phyloP scores from a whole-genome alignment of 306 rosid genomes.

The Trifolium fragiferum region DNA sequence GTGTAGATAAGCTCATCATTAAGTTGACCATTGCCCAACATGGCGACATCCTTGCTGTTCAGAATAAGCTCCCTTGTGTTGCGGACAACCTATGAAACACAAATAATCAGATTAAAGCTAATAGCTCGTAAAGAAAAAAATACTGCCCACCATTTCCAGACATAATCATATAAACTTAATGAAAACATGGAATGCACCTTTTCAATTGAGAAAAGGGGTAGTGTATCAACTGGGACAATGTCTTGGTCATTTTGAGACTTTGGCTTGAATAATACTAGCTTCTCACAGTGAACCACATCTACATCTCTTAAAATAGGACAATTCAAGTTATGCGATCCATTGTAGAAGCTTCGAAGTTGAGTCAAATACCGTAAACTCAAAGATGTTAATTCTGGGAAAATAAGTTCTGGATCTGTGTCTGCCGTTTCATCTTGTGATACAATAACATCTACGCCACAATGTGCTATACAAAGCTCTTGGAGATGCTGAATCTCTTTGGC shows the following conservation, averaged over 20 bases:
- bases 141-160: too few relatives aligned
- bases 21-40: not conserved
- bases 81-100: not conserved
- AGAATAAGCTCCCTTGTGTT: not conserved
- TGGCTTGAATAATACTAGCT: not conserved
- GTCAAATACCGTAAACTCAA: not conserved
- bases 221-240: not conserved
- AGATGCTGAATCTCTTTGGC: not conserved
- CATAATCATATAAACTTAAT: too few relatives aligned
- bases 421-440: not conserved
- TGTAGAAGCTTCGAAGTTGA: not conserved
- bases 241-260: not conserved
- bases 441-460: not conserved
- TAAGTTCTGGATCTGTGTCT: not conserved
- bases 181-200: not conserved
- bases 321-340: not conserved
- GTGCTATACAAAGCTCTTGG: not conserved
- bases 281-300: constrained; percentile 3
- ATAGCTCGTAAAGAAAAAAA: not conserved
- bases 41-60: not conserved
- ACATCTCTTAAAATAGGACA: not conserved
- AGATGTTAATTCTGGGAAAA: constrained; percentile 11
- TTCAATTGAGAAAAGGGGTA: not conserved
- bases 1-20: not conserved
- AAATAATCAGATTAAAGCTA: not conserved